phyloP scores from a whole-genome alignment of 805 yeast species.

The Barnettozyma siamensis region DNA sequence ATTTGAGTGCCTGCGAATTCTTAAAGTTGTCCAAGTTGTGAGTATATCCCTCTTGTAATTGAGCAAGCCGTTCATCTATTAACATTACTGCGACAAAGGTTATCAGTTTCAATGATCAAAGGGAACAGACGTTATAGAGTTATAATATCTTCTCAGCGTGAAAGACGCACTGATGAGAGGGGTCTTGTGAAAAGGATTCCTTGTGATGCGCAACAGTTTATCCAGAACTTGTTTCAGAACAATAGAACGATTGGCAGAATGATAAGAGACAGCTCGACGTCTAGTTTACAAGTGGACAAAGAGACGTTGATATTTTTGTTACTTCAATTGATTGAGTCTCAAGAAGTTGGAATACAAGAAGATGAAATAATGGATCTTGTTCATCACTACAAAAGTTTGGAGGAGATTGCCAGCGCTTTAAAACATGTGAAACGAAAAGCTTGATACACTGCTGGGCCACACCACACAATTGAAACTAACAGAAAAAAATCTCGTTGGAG shows the following conservation, averaged over 20 bases:
- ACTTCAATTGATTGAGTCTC: conserved; percentile 5
- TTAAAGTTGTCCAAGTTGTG: conserved; percentile 1
- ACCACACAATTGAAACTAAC: no score
- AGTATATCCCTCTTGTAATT: not conserved
- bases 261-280: not conserved
- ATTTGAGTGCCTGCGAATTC: not conserved
- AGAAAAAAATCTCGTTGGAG: no score
- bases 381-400: conserved; percentile 1
- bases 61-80: no score
- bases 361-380: conserved; percentile 2
- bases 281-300: not conserved
- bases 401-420: conserved; percentile 2
- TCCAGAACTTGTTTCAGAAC: conserved; percentile 4
- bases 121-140: no score
- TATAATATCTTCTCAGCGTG: no score
- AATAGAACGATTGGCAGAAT: conserved; percentile 5
- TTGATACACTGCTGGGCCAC: not conserved
- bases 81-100: no score
- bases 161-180: no score
- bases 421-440: not conserved
- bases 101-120: no score
- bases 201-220: conserved; percentile 1
- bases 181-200: no score
- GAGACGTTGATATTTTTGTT: conserved; percentile 3
- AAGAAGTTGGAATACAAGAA: conserved; percentile 4